Base-by-base conservation (phyloP, 1,284 basidiomycete species). In the Irpex sp. region DNA sequence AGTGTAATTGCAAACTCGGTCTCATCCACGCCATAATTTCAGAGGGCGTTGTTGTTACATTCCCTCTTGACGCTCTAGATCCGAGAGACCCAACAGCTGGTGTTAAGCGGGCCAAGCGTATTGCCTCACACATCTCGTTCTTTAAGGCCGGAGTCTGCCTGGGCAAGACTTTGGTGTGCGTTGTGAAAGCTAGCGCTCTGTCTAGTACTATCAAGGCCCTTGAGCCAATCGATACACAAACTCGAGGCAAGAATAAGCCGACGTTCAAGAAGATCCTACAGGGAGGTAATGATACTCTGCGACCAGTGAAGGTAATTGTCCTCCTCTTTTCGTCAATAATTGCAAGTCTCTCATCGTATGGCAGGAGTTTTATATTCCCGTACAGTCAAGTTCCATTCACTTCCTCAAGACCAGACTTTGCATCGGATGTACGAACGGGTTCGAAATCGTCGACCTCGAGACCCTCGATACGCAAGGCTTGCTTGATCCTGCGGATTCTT, bases 391-490 rank as follows among this genome's bases (percentile, higher is more conserved):
- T 66, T 98, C 95, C 7, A 93, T 99, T 57, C 95, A 98, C 78
- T 98, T 98, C 80, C 84, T 99, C 70, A 98, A 97, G 82, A 98
- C 96, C 61, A 95, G 93, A 79, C 87, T 99, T 63, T 99, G 97
- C 73, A 93, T 99, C 11, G 97, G 97, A 1, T 97, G 95, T 73
- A 94, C 95, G 13, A 93, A 95, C 73, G 97, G 97, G n/a, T 99
- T 99, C 74, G 97, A 99, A 79, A 98, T 99, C 69, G 95, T 99
- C 67, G 97, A 99, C 76, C 84, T 98, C 58, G 96, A 98, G 75
- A 97, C 92, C 61, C 81, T 99, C 74, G 97, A 99, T 76, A 98
- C 96, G 57, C 97, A 99, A 78, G 94, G 94, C 6, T 76, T 99
- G 66, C 82, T 99, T 61, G 97, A 99, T 76, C 97, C 97, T 0